Percentiles rank a stretch among this genome's conserved stretches.
These are phyloP conservation scores for Pythium pyrilobum DNA, from an alignment of 352 stramenopile genomes.

Conservation along the genomic window DNA sequence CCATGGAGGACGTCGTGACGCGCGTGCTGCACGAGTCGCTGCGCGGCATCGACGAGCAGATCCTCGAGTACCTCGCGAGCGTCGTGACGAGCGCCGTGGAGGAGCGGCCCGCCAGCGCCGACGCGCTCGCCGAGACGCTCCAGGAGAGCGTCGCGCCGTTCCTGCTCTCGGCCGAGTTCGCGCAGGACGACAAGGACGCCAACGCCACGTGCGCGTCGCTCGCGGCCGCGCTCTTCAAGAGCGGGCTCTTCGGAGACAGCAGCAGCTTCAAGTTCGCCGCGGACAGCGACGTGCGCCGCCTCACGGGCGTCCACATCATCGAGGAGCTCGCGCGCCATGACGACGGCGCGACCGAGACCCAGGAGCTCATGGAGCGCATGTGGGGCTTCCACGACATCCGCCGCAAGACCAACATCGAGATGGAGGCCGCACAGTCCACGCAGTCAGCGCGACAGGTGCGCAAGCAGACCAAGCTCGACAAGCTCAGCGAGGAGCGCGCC, in stretches of 20 bases:
- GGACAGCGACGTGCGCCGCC: constrained; percentile 38
- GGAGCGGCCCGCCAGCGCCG: constrained; percentile 24
- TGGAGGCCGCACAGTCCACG: constrained; percentile 69
- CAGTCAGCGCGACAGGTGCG: constrained; percentile 76
- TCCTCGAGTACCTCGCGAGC: constrained; percentile 67
- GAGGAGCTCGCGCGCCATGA: constrained; percentile 60
- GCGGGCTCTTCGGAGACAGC: constrained; percentile 13
- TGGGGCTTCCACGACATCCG: constrained; percentile 87
- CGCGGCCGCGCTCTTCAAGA: constrained; percentile 28
- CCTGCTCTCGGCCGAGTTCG: constrained; percentile 48
- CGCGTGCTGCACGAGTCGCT: constrained; percentile 47
- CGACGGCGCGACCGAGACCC: constrained; percentile 39
- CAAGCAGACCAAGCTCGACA: constrained; percentile 71
- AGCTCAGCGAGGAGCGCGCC: constrained; percentile 51
- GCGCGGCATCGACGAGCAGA: constrained; percentile 49
- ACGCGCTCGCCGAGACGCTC: constrained; percentile 37
- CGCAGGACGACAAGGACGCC: constrained; percentile 36
- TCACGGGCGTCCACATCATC: constrained; percentile 65
- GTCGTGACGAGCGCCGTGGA: constrained; percentile 50
- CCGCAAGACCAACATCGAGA: constrained; percentile 63
- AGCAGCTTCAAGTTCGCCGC: constrained; percentile 16
- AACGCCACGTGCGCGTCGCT: constrained; percentile 36
- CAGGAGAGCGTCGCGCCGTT: constrained; percentile 68
- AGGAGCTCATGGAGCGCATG: constrained; percentile 75
- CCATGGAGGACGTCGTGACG: constrained; percentile 44